A percentile compares a stretch with the other conserved stretches of the same genome.
Conservation (phyloP, 306 rosid genomes). For the Oxytropis ochrocephala region DNA sequence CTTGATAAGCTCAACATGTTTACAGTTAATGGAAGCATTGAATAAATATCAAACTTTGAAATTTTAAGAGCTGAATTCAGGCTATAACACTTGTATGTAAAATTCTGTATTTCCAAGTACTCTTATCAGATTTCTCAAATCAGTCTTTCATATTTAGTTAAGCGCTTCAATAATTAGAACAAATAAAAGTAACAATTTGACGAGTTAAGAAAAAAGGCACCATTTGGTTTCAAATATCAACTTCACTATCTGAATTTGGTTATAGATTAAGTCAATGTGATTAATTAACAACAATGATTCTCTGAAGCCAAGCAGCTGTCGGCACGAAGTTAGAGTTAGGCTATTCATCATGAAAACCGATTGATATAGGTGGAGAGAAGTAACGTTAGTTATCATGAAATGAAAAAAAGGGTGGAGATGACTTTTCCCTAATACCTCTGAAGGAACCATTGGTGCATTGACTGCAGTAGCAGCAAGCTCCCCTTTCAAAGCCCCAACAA, state of each 20-base stretch:
- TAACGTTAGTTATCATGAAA: not conserved
- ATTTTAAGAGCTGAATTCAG: not conserved
- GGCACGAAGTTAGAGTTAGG: not conserved
- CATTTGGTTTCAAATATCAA: not conserved
- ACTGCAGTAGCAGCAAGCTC: constrained; percentile 99
- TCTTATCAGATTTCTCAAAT: not conserved
- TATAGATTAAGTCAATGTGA: not conserved
- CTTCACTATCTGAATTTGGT: not conserved
- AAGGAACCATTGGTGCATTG: constrained; percentile 98
- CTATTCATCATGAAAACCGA: not conserved
- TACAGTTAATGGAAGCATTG: not conserved
- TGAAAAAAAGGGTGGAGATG: not conserved
- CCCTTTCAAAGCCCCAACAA: constrained; percentile 85
- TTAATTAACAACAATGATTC: not conserved
- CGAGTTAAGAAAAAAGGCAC: not conserved
- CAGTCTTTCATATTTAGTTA: not conserved
- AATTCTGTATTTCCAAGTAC: not conserved
- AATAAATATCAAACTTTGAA: not conserved
- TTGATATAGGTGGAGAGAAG: not conserved
- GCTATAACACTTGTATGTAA: not conserved
- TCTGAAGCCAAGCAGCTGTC: not conserved
- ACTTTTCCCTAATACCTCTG: constrained; percentile 59
- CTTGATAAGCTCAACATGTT: not conserved
- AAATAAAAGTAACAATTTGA: not conserved
- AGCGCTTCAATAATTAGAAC: not conserved